Evolutionary conservation across 2,329 filamentous ascomycete species (phyloP), one percentile per base, ranked within the genome.

Genomic region (Pseudocercospora macadamiae): DNA sequence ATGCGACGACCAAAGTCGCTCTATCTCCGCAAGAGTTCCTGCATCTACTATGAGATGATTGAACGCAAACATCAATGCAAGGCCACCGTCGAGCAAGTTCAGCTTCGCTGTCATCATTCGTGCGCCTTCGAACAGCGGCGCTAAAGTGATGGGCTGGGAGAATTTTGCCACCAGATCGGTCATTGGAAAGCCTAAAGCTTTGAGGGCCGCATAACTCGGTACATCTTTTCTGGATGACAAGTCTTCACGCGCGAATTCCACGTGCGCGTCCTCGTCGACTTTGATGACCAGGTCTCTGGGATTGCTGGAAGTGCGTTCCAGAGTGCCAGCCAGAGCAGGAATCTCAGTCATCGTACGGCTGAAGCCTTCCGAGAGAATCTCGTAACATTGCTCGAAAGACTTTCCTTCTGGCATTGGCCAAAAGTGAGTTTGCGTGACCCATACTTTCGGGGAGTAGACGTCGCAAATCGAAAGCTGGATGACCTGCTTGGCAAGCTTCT

Each of bases 381-480:
- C 55, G 30, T 59, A 60, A 16, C 30, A 25, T 12, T 54, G 34
- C n/a, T 42, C 19, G 14, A 32, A 48, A 26, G 39, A 32, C 9
- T 12, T 48, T 36, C 16, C 12, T 30, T 55, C 32, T 16, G 23
- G 21, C 34, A 61, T 25, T 25, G 57, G 44, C 60, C 60, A 65
- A 55, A 65, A 65, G 36, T 57, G 54, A 16, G 54, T 53, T 48
- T 63, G 60, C 51, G 52, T 61, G 8, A 63, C 60, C 63, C 63
- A 65, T 10, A 56, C 47, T 45, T 63, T 65, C 2, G 63, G 63
- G 14, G 39, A 39, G 54, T 63, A 63, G 5, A 49, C 60, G 49
- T 65, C 63, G 39, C 57, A 59, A 19, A 63, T 51, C 7, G 63
- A 65, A 25, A 63, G 49, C 25, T 60, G 55, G 44, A 65, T 59